Percentiles rank a stretch among this genome's conserved stretches.
These are phyloP conservation scores for Tilletia horrida DNA, from an alignment of 1,284 basidiomycete genomes.

Conservation along the genomic window DNA sequence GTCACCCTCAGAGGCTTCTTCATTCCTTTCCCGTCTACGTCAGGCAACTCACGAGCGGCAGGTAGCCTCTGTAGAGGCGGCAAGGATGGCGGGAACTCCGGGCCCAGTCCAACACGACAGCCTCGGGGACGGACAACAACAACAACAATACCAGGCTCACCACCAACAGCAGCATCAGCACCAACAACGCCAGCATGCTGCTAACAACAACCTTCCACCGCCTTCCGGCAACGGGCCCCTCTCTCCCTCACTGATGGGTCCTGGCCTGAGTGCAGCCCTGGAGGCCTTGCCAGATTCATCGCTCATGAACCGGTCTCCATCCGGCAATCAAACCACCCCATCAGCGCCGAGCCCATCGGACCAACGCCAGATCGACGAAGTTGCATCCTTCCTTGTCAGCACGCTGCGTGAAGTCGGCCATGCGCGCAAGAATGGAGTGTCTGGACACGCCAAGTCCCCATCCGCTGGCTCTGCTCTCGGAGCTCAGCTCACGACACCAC, in stretches of 20 bases:
- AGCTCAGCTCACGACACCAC: conserved; percentile 2
- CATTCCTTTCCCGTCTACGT: conserved; percentile 12
- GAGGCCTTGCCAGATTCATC: not conserved
- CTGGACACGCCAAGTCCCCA: conserved; percentile 1
- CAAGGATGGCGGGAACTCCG: conserved; percentile 14
- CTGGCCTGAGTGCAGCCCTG: conserved; percentile 10
- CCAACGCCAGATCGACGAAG: conserved; percentile 16
- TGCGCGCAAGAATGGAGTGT: conserved; percentile 5
- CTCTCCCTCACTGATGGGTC: conserved; percentile 2
- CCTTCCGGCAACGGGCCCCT: not conserved
- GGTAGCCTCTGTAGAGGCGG: conserved; percentile 7
- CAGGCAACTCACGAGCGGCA: conserved; percentile 16
- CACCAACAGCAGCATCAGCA: not conserved
- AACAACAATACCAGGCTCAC: not conserved
- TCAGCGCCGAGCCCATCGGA: not conserved
- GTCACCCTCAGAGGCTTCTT: not conserved
- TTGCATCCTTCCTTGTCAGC: conserved; percentile 18
- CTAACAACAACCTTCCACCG: not conserved
- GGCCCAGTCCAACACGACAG: not conserved
- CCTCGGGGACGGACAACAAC: not conserved
- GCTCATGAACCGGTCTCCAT: no score
- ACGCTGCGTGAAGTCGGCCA: conserved; percentile 15
- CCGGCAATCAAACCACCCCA: not conserved
- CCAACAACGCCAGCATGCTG: not conserved
- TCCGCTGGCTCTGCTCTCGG: conserved; percentile 4